Base-by-base conservation (phyloP, 2,329 filamentous ascomycete genomes). In the Bipolaris cookei region DNA sequence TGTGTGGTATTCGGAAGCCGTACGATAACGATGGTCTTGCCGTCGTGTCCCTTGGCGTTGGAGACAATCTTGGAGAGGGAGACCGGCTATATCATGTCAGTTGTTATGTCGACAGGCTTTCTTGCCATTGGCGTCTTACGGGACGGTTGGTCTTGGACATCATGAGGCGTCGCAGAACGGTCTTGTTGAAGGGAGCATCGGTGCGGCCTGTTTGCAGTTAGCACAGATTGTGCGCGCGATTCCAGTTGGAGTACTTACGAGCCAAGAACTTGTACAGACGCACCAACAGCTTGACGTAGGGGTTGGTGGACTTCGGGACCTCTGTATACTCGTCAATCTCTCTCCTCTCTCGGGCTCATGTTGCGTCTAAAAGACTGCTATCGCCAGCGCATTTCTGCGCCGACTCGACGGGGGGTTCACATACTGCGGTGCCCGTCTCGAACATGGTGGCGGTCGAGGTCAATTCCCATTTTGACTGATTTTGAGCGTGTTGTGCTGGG, bases 181-280 rank as follows among this genome's bases (percentile, higher is more conserved):
- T 91, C 87, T 97, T 96, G 90, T 99, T 99, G 91, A 99, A 99
- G 84, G 87, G 87, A 69, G 92, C 87, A 81, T 98, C 95, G 79
- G 95, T 99, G 79, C 95, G 93, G 83, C 92, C 91, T 96, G 74
- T 51, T 38, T 37, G 42, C 54, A 51, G 67, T 75, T 62, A 75
- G 73, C 71, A 51, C 56, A 58, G 54, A 50, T 53, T 53, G 45
- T 51, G 51, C 38, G 60, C 45, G 37, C 39, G 56, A 57, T 49
- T 25, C 20, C 30, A 18, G 14, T 20, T 14, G 34, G 49, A 68
- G 64, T 63, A 88, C 89, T 83, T 91, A 96, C 92, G 91, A 78
- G 92, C 89, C 81, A 97, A 84, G 88, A 97, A 97, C 86, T 91
- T 90, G 87, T 97, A 97, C 54, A 97, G 90, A 90, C 97, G 97